phyloP scores from a whole-genome alignment of 2,329 filamentous ascomycete genomes.

The Hortaea werneckii region DNA sequence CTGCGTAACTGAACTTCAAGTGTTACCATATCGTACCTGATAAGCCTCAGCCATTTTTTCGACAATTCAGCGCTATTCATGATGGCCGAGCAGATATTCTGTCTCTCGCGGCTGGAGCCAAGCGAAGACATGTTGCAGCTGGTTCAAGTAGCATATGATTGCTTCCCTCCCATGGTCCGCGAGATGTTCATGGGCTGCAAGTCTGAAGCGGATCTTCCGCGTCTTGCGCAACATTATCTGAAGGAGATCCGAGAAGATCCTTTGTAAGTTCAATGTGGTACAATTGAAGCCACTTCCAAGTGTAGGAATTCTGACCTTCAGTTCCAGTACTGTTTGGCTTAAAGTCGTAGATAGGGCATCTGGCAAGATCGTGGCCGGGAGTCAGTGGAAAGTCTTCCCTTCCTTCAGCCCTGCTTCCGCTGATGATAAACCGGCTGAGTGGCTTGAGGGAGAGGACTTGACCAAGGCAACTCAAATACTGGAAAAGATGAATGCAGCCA shows the following conservation, averaged over 20 bases:
- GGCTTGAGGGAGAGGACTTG: slow-evolving; percentile 4
- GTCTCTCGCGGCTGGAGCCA: no score
- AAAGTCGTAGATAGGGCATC: slow-evolving; percentile 18
- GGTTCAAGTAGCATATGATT: slow-evolving; percentile 2
- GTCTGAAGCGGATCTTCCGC: slow-evolving; percentile 5
- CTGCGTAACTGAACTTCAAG: no score
- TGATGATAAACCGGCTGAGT: not conserved
- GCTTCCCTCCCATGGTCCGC: slow-evolving; percentile 6
- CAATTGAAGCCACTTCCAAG: no score
- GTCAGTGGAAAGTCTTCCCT: slow-evolving; percentile 16
- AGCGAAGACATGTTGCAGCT: not conserved
- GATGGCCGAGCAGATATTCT: no score
- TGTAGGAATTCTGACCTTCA: no score
- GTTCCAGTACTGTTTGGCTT: slow-evolving; percentile 18
- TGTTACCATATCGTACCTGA: no score
- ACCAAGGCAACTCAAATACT: not conserved
- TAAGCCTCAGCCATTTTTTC: no score
- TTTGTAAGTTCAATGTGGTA: no score
- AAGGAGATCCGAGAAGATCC: slow-evolving; percentile 12
- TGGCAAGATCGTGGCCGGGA: slow-evolving; percentile 20
- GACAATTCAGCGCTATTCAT: no score
- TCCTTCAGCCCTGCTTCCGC: not conserved
- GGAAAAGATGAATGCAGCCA: not conserved
- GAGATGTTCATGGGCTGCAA: slow-evolving; percentile 16
- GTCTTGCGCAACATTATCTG: slow-evolving; percentile 6